A percentile compares a stretch with the other conserved stretches of the same genome.
Conservation (phyloP, 148 eudicot genomes). For the Arbutus unedo region DNA sequence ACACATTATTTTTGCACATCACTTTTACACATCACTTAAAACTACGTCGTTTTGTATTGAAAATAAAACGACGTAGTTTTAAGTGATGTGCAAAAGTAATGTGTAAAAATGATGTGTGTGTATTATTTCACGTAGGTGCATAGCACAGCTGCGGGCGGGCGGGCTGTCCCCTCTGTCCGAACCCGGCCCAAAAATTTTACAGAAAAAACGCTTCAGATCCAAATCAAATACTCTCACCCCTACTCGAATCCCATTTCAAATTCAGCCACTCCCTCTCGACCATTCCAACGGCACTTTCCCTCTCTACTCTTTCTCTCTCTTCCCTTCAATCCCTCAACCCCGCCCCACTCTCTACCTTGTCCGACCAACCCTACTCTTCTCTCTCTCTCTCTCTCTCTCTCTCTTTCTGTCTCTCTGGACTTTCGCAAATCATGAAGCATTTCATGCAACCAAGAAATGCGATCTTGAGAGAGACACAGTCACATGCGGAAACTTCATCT, state of each 20-base stretch:
- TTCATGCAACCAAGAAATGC: conserved; percentile 53
- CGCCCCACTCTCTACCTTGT: conserved; percentile 2
- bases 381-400: conserved; percentile 15
- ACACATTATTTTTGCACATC: too few relatives aligned
- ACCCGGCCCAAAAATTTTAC: too few relatives aligned
- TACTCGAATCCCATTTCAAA: conserved; percentile 24
- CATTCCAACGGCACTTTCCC: conserved; percentile 36
- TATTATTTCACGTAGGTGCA: too few relatives aligned
- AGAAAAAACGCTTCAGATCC: too few relatives aligned
- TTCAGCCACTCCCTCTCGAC: conserved; percentile 16
- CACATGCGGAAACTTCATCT: conserved; percentile 25
- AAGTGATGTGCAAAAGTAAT: too few relatives aligned
- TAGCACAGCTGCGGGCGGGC: too few relatives aligned
- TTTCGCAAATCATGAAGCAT: conserved; percentile 52
- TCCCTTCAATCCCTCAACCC: conserved; percentile 17
- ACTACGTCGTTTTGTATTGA: too few relatives aligned
- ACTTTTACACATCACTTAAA: too few relatives aligned
- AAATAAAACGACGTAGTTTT: too few relatives aligned
- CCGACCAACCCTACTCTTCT: not conserved
- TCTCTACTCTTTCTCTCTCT: conserved; percentile 16
- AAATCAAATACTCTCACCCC: not conserved
- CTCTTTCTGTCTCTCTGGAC: conserved; percentile 21
- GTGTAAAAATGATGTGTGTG: too few relatives aligned
- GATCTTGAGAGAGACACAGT: conserved; percentile 42
- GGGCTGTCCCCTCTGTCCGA: too few relatives aligned